phyloP scores from a whole-genome alignment of 2,329 filamentous ascomycete species.

The Pestalotiopsis sp. region DNA sequence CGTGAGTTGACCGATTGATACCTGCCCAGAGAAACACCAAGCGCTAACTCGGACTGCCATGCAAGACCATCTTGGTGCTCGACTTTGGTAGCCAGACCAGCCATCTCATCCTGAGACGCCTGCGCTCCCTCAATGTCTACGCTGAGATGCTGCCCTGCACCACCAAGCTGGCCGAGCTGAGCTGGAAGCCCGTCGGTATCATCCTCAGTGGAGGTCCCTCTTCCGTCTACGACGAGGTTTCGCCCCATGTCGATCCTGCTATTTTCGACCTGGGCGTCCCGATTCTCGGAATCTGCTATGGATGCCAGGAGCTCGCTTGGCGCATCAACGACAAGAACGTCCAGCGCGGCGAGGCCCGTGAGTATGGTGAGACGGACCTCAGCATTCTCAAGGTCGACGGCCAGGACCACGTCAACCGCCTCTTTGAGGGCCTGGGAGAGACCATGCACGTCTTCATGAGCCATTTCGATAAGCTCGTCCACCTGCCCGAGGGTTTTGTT shows the following conservation, averaged over 20 bases:
- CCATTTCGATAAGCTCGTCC: slow-evolving; percentile 82
- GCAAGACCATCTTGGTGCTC: slow-evolving; percentile 70
- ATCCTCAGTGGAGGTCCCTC: slow-evolving; percentile 73
- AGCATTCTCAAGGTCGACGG: slow-evolving; percentile 37
- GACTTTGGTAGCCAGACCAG: slow-evolving; percentile 75
- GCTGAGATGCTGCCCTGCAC: slow-evolving; percentile 89
- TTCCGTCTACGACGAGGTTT: slow-evolving; percentile 79
- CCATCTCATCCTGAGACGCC: slow-evolving; percentile 74
- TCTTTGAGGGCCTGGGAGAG: slow-evolving; percentile 78
- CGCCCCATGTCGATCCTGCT: slow-evolving; percentile 77
- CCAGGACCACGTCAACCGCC: slow-evolving; percentile 68
- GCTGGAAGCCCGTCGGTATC: slow-evolving; percentile 82
- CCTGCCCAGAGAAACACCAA: not conserved
- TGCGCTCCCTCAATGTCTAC: slow-evolving; percentile 81
- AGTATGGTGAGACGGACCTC: slow-evolving; percentile 65
- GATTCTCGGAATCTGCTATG: slow-evolving; percentile 64
- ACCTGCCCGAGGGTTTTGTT: slow-evolving; percentile 73
- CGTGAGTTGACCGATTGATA: slow-evolving; percentile 24
- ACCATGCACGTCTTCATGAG: slow-evolving; percentile 71
- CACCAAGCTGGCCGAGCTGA: slow-evolving; percentile 75
- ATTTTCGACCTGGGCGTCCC: slow-evolving; percentile 76
- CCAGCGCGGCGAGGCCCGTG: slow-evolving; percentile 53
- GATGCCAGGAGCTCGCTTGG: slow-evolving; percentile 70
- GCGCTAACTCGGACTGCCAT: not conserved
- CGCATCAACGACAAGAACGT: slow-evolving; percentile 67